phyloP scores from a whole-genome alignment of 2,329 filamentous ascomycete species.

The Claviceps sp. region DNA sequence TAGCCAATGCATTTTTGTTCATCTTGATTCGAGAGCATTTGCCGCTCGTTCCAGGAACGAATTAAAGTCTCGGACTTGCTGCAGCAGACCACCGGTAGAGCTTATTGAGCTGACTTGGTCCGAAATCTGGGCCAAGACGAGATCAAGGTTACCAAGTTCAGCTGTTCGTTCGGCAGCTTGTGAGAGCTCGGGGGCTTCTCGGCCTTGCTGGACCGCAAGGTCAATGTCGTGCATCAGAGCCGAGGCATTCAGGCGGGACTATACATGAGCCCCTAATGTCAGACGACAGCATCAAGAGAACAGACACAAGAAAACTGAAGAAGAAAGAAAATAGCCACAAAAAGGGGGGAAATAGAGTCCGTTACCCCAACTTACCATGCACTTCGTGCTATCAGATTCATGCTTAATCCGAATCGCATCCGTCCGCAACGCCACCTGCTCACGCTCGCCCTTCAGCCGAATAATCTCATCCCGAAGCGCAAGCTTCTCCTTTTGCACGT shows the following conservation, averaged over 20 bases:
- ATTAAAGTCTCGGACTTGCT: slow-evolving; percentile 48
- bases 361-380: slow-evolving; percentile 28
- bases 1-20: slow-evolving; percentile 7
- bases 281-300: neutral
- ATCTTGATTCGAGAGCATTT: slow-evolving; percentile 36
- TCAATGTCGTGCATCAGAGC: slow-evolving; percentile 49
- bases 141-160: slow-evolving; percentile 43
- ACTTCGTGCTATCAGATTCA: slow-evolving; percentile 38
- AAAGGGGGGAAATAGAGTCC: neutral
- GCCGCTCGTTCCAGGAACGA: slow-evolving; percentile 49
- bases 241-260: slow-evolving; percentile 40
- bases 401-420: slow-evolving; percentile 49
- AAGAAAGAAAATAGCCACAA: neutral
- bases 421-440: slow-evolving; percentile 48
- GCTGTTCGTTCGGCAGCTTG: slow-evolving; percentile 32
- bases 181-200: slow-evolving; percentile 33
- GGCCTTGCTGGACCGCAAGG: slow-evolving; percentile 38
- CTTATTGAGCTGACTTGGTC: slow-evolving; percentile 38
- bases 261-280: neutral
- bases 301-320: neutral
- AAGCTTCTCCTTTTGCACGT: slow-evolving; percentile 44
- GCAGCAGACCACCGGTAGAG: slow-evolving; percentile 37
- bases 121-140: slow-evolving; percentile 40
- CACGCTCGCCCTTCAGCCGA: slow-evolving; percentile 42
- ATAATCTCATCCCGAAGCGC: slow-evolving; percentile 46